Evolutionary conservation across 176 grass and related monocot genomes (phyloP).

Genomic region (Rhipidocladum racemiflorum): DNA sequence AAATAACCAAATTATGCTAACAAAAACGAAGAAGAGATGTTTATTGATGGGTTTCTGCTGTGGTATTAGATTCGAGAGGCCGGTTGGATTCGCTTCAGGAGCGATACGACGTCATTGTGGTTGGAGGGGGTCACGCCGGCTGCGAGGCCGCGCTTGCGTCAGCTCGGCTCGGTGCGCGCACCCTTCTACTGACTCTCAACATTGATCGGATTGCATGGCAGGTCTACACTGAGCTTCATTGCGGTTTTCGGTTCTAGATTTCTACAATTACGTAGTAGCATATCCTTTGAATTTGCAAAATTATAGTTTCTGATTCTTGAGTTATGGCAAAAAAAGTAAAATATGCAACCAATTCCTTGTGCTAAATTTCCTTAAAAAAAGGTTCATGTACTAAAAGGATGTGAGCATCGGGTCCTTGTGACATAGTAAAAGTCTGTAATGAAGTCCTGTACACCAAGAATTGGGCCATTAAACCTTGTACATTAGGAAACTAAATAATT

Average conservation of each 20-base stretch:
- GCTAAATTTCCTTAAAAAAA: too few species aligned
- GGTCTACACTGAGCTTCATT: slow-evolving; percentile 28
- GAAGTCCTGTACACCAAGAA: not conserved
- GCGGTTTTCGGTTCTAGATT: not conserved
- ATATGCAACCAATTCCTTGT: not conserved
- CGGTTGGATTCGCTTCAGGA: slow-evolving; percentile 37
- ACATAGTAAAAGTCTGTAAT: not conserved
- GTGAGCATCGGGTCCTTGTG: not conserved
- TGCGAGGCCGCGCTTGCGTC: slow-evolving; percentile 94
- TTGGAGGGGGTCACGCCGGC: slow-evolving; percentile 90
- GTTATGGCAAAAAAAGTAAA: not conserved
- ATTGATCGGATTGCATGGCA: slow-evolving; percentile 99
- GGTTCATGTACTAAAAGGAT: not conserved
- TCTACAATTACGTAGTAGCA: not conserved
- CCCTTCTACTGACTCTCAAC: slow-evolving; percentile 95
- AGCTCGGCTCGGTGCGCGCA: slow-evolving; percentile 75
- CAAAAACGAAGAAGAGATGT: not conserved
- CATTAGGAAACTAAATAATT: not conserved
- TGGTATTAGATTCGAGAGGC: slow-evolving; percentile 33
- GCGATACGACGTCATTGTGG: slow-evolving; percentile 91
- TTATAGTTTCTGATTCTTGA: not conserved
- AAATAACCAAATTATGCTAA: not conserved
- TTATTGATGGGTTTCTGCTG: slow-evolving; percentile 10
- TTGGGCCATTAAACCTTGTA: not conserved
- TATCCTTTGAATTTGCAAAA: not conserved